These are phyloP conservation scores for Teratosphaeria zuluensis DNA, from an alignment of 2,329 filamentous ascomycete genomes.

Conservation along the genomic window DNA sequence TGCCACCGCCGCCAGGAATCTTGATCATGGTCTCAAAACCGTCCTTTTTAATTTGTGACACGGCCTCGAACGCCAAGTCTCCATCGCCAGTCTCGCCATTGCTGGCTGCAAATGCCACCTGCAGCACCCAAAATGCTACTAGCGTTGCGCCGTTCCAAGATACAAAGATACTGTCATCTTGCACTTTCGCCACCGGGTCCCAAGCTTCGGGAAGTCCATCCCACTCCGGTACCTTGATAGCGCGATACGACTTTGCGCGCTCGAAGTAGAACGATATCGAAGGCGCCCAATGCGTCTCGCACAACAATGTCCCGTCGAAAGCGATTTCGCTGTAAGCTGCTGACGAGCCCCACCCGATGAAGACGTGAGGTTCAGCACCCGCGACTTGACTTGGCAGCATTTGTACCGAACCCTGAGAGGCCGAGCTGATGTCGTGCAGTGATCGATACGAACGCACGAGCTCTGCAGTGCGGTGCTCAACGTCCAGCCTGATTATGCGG, in stretches of 20 bases:
- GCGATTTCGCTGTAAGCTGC: conserved; percentile 42
- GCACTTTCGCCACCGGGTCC: conserved; percentile 12
- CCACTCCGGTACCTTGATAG: conserved; percentile 26
- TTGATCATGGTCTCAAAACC: conserved; percentile 9
- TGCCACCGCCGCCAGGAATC: conserved; percentile 1
- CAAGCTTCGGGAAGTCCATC: conserved; percentile 15
- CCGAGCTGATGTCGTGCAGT: conserved; percentile 31
- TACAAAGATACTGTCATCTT: conserved; percentile 34
- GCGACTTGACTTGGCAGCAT: conserved; percentile 29
- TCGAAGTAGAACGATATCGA: conserved; percentile 19
- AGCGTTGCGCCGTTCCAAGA: conserved; percentile 45
- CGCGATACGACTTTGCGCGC: conserved; percentile 29
- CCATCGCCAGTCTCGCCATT: background rate
- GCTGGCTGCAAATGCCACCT: conserved; percentile 8
- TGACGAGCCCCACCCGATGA: conserved; percentile 49
- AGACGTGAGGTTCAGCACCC: conserved; percentile 33
- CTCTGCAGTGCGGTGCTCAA: conserved; percentile 32
- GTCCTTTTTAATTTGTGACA: conserved; percentile 3
- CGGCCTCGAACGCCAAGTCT: conserved; percentile 6
- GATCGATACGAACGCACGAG: conserved; percentile 37
- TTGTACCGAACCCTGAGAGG: conserved; percentile 45
- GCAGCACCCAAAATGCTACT: conserved; percentile 34
- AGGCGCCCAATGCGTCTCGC: conserved; percentile 35
- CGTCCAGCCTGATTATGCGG: conserved; percentile 30
- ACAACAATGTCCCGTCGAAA: conserved; percentile 30